Evolutionary conservation across 345 rosid genomes (phyloP).

Genomic region (Balakata baccata): DNA sequence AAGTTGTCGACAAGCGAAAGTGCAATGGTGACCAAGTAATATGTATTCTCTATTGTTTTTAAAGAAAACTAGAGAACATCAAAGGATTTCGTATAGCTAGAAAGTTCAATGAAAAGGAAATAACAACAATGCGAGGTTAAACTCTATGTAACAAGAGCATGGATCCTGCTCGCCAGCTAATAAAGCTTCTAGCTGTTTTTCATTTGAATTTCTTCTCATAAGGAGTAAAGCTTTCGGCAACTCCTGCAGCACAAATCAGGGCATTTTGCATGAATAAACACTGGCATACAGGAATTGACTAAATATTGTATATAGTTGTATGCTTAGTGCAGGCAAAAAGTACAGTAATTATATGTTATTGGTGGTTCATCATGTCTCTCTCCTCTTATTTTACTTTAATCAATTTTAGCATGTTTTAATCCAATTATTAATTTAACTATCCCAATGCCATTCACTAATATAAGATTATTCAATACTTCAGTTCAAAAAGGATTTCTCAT

Average conservation of each 20-base stretch:
- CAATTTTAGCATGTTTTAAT: neutral
- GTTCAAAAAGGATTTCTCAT: neutral
- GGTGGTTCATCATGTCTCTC: neutral
- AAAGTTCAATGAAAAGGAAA: constrained; percentile 10
- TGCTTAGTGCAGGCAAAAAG: neutral
- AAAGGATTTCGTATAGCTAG: constrained; percentile 11
- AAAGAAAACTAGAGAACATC: neutral
- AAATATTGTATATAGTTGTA: neutral
- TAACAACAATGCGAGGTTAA: constrained; percentile 17
- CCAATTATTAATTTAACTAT: neutral
- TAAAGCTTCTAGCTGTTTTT: constrained; percentile 89
- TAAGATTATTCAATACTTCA: neutral
- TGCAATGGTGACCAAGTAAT: neutral
- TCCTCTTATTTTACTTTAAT: neutral
- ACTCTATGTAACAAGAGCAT: constrained; percentile 85
- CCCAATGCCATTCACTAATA: neutral
- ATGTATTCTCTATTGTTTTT: neutral
- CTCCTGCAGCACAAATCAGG: constrained; percentile 47
- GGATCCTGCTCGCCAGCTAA: constrained; percentile 75
- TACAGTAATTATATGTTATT: neutral
- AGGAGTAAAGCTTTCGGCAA: constrained; percentile 55
- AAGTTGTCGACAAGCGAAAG: neutral
- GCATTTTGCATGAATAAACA: constrained; percentile 7
- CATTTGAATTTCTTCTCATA: constrained; percentile 79
- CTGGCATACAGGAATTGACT: neutral